Base-by-base conservation (phyloP, 2,329 filamentous ascomycete genomes). In the Phaeomoniella chlamydospora region DNA sequence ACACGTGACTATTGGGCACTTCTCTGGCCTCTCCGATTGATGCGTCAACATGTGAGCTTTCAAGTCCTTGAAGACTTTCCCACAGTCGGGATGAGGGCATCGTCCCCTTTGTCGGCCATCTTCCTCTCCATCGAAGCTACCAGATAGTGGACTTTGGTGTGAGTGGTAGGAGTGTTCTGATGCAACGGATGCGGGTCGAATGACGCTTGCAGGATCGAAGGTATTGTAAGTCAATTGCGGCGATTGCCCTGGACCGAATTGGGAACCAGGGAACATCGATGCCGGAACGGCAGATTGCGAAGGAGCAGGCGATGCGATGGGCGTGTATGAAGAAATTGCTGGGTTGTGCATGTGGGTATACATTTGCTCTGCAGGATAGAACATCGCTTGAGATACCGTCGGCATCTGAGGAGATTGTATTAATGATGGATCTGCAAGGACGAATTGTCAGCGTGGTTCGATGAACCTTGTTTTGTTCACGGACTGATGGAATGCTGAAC, bases 11-110 rank as follows among this genome's bases (percentile, higher is more conserved):
- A 94, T 94, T 1, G 87, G 87, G 60, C 87, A 94, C 64, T 94
- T 94, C 55, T 94, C 86, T 0, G 87, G 87, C 15, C 87, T 71
- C 62, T 94, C 85, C 39, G 76, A 80, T 58, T 90, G 83, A 57
- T 94, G 87, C 0, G 87, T 94, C 54, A 94, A 72, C 80, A 92
- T 88, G 58, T 94, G 87, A 5, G 87, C 86, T 59, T 88, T 88
- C 44, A 93, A 64, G 51, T 94, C 86, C 61, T 92, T 92, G 70
- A 92, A 92, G 39, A 78, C 69, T 49, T 81, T 77, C 43, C 85
- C 84, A 49, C 86, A 94, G 39, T 88, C 84, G 4, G 80, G 76
- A 51, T 86, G 77, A 1, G 82, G 81, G 64, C 85, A 93, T 42
- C 81, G 69, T 19, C 71, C 72, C 50, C 79, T 79, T 50, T 78